Evolutionary conservation across 2,329 filamentous ascomycete genomes (phyloP).

Genomic region (Helicocarpus griseus): DNA sequence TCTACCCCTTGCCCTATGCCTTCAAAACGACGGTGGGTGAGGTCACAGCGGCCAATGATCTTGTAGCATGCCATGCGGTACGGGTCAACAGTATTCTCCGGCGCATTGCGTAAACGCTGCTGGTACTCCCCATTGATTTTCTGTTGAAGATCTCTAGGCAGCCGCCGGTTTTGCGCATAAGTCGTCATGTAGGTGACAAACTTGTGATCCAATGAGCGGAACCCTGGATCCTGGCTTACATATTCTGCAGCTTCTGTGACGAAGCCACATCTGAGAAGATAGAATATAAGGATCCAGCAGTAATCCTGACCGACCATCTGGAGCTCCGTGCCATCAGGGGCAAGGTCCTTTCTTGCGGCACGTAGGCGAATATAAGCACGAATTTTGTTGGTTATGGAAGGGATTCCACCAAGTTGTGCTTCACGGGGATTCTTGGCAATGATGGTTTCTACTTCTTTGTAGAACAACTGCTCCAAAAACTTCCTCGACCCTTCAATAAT

Average conservation of each 20-base stretch:
- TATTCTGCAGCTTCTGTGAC: conserved; percentile 77
- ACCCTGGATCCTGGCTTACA: conserved; percentile 68
- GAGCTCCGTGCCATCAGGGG: conserved; percentile 68
- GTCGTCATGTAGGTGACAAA: conserved; percentile 81
- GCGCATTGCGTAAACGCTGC: conserved; percentile 71
- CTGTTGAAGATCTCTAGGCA: conserved; percentile 70
- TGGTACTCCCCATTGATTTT: conserved; percentile 86
- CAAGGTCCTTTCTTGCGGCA: conserved; percentile 70
- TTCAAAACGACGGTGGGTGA: conserved; percentile 48
- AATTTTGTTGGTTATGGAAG: conserved; percentile 80
- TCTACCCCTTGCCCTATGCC: conserved; percentile 51
- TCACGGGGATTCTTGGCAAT: conserved; percentile 79
- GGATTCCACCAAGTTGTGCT: conserved; percentile 79
- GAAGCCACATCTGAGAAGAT: conserved; percentile 75
- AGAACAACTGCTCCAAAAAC: conserved; percentile 75
- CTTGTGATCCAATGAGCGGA: conserved; percentile 81
- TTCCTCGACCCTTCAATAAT: conserved; percentile 70
- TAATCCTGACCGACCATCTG: conserved; percentile 74
- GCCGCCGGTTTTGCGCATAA: conserved; percentile 69
- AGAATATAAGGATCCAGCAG: conserved; percentile 92
- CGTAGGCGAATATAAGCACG: conserved; percentile 83
- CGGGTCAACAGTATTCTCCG: conserved; percentile 80
- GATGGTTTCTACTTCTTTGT: conserved; percentile 63
- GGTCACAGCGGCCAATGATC: conserved; percentile 71
- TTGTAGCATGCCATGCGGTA: conserved; percentile 98